Evolutionary conservation across 2,329 filamentous ascomycete species (phyloP).

Genomic region (Erysiphe pulchra): DNA sequence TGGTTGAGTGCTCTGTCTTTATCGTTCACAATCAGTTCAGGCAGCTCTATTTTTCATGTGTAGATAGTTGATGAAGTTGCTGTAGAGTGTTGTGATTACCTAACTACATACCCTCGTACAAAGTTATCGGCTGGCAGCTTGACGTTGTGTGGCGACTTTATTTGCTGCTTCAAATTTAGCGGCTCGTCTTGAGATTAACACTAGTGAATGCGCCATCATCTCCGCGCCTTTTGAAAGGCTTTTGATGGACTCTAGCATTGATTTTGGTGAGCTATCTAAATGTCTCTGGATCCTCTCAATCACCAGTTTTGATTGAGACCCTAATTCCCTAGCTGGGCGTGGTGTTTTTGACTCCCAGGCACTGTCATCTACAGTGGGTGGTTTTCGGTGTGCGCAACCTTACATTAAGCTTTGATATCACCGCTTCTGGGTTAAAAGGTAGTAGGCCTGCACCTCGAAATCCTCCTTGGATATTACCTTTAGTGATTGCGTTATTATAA

Average conservation of each 20-base stretch:
- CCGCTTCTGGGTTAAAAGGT: background rate
- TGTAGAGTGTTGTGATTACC: too few species aligned
- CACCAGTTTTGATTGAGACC: background rate
- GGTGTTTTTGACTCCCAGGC: background rate
- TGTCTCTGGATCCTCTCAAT: background rate
- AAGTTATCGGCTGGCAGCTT: too few species aligned
- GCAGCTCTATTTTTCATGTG: too few species aligned
- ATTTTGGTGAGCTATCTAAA: too few species aligned
- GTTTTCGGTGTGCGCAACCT: background rate
- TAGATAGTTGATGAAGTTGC: too few species aligned
- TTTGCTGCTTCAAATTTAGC: background rate
- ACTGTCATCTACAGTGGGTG: background rate
- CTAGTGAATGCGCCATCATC: background rate
- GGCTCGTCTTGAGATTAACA: background rate
- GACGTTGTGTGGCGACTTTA: background rate
- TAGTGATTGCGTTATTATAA: background rate
- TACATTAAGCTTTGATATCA: slow-evolving; percentile 1
- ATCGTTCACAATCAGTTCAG: too few species aligned
- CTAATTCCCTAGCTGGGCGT: background rate
- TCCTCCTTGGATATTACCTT: background rate
- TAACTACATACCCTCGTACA: too few species aligned
- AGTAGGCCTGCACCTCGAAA: background rate
- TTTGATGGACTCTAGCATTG: background rate
- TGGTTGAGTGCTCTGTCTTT: too few species aligned
- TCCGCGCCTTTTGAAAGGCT: background rate